Evolutionary conservation across 495 filamentous ascomycete species (phyloP).

Genomic region (Neurospora africana): DNA sequence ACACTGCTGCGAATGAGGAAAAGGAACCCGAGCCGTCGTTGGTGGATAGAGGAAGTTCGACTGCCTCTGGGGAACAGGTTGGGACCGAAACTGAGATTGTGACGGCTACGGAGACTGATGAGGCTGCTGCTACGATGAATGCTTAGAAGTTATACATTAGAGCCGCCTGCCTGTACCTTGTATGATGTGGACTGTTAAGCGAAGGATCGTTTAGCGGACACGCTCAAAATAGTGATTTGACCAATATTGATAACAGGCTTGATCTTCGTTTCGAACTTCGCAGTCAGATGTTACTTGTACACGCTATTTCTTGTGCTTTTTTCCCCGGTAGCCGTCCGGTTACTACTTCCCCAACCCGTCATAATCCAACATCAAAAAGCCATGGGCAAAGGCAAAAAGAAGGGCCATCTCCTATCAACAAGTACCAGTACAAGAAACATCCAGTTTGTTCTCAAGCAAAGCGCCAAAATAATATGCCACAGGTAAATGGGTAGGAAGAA

Average conservation of each 20-base stretch:
- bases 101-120: background rate
- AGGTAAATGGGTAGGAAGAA: background rate
- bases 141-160: background rate
- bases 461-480: background rate
- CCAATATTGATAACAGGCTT: background rate
- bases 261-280: background rate
- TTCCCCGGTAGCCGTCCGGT: background rate
- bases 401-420: background rate
- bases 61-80: background rate
- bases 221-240: background rate
- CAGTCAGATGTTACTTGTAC: background rate
- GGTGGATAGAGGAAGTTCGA: background rate
- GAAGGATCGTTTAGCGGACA: background rate
- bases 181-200: background rate
- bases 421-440: background rate
- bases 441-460: background rate
- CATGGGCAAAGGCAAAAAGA: background rate
- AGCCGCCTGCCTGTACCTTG: background rate
- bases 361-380: background rate
- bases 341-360: background rate
- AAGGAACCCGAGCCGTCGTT: background rate
- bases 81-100: background rate
- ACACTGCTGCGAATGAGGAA: background rate
- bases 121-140: background rate
- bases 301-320: background rate